These are phyloP conservation scores for Amanita rubescens DNA, from an alignment of 768 basidiomycete species.

Conservation along the genomic window DNA sequence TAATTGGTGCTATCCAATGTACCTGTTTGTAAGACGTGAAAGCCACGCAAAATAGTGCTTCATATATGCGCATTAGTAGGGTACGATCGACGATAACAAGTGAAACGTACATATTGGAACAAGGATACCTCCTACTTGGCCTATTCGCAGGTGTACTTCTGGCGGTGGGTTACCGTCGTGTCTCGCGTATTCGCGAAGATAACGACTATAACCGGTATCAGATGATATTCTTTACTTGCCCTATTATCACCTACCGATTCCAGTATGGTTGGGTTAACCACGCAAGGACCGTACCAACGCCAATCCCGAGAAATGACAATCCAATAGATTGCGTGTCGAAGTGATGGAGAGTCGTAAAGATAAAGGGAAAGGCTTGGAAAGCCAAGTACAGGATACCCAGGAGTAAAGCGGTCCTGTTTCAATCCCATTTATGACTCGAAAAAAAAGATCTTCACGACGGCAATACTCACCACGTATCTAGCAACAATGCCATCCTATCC, in stretches of 20 bases:
- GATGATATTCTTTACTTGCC: neutral
- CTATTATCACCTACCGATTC: constrained; percentile 39
- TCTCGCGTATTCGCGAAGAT: constrained; percentile 27
- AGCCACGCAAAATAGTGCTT: constrained; percentile 56
- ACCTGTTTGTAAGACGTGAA: constrained; percentile 42
- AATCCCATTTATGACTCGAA: no score
- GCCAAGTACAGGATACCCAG: constrained; percentile 58
- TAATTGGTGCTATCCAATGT: constrained; percentile 61
- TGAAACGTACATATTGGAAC: constrained; percentile 49
- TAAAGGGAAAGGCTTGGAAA: constrained; percentile 55
- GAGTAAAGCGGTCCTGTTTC: constrained; percentile 50
- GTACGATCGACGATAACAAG: constrained; percentile 31
- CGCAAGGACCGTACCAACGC: constrained; percentile 45
- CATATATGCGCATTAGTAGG: constrained; percentile 20
- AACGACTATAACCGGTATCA: constrained; percentile 23
- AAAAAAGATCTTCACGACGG: no score
- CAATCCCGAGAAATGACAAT: constrained; percentile 55
- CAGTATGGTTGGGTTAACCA: constrained; percentile 44
- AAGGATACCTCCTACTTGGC: constrained; percentile 60
- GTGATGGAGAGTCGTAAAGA: constrained; percentile 37
- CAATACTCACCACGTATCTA: constrained; percentile 58
- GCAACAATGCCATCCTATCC: constrained; percentile 68
- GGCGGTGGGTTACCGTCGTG: constrained; percentile 50
- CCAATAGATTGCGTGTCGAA: constrained; percentile 48
- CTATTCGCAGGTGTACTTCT: constrained; percentile 60